Evolutionary conservation across 371 early-diverging fungal genomes (phyloP), one percentile per base, ranked within the genome.

Genomic region (Mortierella sp.): DNA sequence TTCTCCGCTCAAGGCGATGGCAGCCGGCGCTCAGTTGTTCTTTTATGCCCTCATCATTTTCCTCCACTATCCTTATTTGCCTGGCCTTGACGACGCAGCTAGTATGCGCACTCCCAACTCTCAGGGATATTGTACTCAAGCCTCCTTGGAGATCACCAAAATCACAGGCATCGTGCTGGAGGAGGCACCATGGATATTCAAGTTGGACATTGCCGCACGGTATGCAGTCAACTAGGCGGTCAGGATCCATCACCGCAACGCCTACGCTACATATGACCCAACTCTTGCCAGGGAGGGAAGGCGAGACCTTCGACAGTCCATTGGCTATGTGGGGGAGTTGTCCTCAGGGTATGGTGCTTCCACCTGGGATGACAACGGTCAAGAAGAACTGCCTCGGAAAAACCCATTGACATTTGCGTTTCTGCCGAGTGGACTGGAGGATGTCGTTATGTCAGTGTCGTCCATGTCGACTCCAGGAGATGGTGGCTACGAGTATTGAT

Each of bases 71-170:
- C 86, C 86, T 34, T 82, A 85, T 38, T 58, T 85, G 13, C 82
- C 78, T n/a, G 82, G 77, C 75, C 84, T 48, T 48, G 48, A 48
- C 13, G 48, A 8, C 14, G 14, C 80, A n/a, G 80, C 78, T 45
- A 80, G 75, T 38, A 78, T 68, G 78, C 84, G 8, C 75, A 78
- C 75, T n/a, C 84, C 80, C 14, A 82, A 85, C 44, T 85, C 86
- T 8, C 86, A 85, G 45, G 82, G 86, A 11, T 85, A 82, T 54
- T 85, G 86, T 54, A 85, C 86, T 2, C 86, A 85, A 26, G 86
- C 86, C 7, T 82, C 86, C 38, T 80, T 80, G 55, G 80, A 81
- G 76, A 82, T 85, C 52, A 82, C 82, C 8, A 85, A 77, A 72
- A 82, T 85, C 72, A 70, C 72, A 7, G 80, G 86, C 2, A 79